Conservation (phyloP, 805 yeast species). For the Metschnikowia arizonensis region DNA sequence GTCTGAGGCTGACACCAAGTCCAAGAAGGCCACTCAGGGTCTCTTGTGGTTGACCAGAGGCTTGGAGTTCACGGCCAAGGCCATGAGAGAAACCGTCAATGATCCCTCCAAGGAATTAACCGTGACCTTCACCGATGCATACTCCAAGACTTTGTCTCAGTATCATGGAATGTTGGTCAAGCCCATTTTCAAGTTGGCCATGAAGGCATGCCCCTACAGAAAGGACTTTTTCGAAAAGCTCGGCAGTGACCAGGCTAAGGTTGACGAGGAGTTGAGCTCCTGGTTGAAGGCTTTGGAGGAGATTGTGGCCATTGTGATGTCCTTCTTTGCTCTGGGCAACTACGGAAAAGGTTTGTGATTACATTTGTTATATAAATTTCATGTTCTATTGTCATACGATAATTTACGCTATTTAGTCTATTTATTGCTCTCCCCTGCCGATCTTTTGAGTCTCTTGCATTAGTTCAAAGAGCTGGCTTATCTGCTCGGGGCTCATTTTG, state of each 20-base stretch:
- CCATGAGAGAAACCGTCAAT: slow-evolving; percentile 74
- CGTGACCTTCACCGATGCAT: slow-evolving; percentile 79
- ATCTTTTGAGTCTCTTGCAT: slow-evolving; percentile 64
- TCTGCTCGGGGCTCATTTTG: slow-evolving; percentile 87
- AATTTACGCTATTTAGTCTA: neutral
- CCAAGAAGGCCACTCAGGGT: slow-evolving; percentile 85
- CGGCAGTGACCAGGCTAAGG: slow-evolving; percentile 71
- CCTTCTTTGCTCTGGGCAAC: slow-evolving; percentile 72
- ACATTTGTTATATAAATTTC: neutral
- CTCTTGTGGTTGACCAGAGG: slow-evolving; percentile 84
- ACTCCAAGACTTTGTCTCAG: slow-evolving; percentile 72
- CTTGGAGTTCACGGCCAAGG: slow-evolving; percentile 83
- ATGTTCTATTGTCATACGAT: neutral
- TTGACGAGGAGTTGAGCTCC: slow-evolving; percentile 54
- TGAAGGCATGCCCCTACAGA: slow-evolving; percentile 93
- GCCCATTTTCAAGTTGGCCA: slow-evolving; percentile 87
- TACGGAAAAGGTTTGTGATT: slow-evolving; percentile 79
- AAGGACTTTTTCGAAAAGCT: slow-evolving; percentile 77
- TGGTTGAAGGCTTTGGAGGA: slow-evolving; percentile 79
- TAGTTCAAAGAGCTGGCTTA: slow-evolving; percentile 71
- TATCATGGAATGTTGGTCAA: slow-evolving; percentile 78
- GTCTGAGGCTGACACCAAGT: slow-evolving; percentile 62
- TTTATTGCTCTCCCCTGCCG: slow-evolving; percentile 14
- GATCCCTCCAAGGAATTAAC: slow-evolving; percentile 63
- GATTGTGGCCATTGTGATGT: slow-evolving; percentile 68